Evolutionary conservation across 73 alveolate species (phyloP), one percentile per base, ranked within the genome.

Genomic region (Diophrys appendiculata): DNA sequence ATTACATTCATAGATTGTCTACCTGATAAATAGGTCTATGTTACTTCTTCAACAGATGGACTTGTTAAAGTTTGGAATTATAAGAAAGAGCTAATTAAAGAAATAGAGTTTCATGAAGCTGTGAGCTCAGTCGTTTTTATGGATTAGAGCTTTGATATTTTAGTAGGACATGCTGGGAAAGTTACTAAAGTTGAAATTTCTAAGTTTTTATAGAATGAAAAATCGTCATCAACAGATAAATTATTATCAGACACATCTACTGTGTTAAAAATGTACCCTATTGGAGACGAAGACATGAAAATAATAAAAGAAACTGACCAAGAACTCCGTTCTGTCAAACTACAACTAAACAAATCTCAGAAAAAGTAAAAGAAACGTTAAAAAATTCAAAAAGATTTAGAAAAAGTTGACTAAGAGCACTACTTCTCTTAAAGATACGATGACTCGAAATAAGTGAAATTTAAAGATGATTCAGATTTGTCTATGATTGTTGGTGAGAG

Each of bases 101-200:
- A 86, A 43, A 86, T 86, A 34, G 75, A 82, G 67, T 86, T 86
- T 69, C 88, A 88, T 11, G 93, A 86, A 35, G 80, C 76, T n/a
- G 80, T 86, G 34, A 79, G 55, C 53, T 52, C 82, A 23, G 93
- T 86, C 24, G 72, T 72, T 71, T 86, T 86, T 75, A 26, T 79
- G n/a, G 80, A 86, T 65, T n/a, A 31, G 0, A 69, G 52, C 25
- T 82, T 68, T 5, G 93, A 86, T 64, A 30, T 86, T 1, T 73
- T 86, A 24, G 86, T 86, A 25, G 93, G 93, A n/a, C 93, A 86
- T 33, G 81, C 60, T 13, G 80, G 77, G 69, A 84, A 84, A 52
- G 92, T 84, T 11, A 43, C 60, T 43, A 18, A 43, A 43, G 60
- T 43, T 43, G 18, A 43, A 5, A 43, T 43, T 11, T 43, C 60